A percentile compares a stretch with the other conserved stretches of the same genome.
Conservation (phyloP, 768 basidiomycete species). For the Calocybe gangraenosa region DNA sequence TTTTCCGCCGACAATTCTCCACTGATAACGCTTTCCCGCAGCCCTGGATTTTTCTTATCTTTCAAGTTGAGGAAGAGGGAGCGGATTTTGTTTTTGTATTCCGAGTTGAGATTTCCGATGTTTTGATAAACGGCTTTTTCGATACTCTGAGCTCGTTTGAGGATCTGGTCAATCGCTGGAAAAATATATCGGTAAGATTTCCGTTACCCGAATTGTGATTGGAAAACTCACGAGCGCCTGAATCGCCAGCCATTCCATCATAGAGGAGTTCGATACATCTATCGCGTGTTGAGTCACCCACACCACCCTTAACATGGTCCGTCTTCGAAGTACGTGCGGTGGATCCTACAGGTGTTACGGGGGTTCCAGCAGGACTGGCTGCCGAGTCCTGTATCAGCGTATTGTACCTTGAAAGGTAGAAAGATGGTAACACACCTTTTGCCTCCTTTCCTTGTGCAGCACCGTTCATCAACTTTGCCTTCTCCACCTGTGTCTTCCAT, state of each 20-base stretch:
- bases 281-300: constrained; percentile 75
- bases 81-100: constrained; percentile 80
- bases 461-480: constrained; percentile 39
- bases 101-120: constrained; percentile 36
- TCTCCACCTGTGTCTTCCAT: constrained; percentile 88
- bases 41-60: constrained; percentile 86
- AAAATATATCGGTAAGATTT: constrained; percentile 1
- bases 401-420: constrained; percentile 6
- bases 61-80: constrained; percentile 91
- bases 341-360: constrained; percentile 31
- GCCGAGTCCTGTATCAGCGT: constrained; percentile 15
- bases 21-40: constrained; percentile 81
- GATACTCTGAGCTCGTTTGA: constrained; percentile 60
- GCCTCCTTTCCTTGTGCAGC: constrained; percentile 20
- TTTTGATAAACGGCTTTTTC: constrained; percentile 62
- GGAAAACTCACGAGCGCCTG: constrained; percentile 72
- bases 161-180: constrained; percentile 66
- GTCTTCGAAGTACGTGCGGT: constrained; percentile 53
- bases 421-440: constrained; percentile 28
- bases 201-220: no score
- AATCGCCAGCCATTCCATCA: constrained; percentile 84
- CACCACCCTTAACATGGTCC: constrained; percentile 63
- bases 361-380: constrained; percentile 33
- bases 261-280: constrained; percentile 89
- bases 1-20: constrained; percentile 70